Percentiles rank a stretch among this genome's conserved stretches.
Evolutionary conservation across 1,284 basidiomycete genomes (phyloP).

Genomic region (Fomitiporia mediterranea): DNA sequence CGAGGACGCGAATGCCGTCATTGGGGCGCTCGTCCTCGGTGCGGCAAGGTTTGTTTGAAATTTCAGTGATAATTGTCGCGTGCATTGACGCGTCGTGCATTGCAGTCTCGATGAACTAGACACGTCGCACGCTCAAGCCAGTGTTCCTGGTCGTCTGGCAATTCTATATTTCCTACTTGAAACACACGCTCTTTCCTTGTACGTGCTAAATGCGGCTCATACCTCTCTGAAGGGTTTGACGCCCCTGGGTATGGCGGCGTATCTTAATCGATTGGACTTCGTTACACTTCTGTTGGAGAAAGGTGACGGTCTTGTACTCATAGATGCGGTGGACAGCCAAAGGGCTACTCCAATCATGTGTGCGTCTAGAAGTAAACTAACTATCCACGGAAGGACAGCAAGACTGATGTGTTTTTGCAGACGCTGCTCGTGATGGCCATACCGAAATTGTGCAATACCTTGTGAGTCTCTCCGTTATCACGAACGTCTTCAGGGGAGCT

Average conservation of each 20-base stretch:
- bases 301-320: conserved; percentile 54
- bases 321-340: conserved; percentile 65
- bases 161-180: conserved; percentile 49
- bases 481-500: conserved; percentile 12
- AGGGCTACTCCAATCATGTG: conserved; percentile 77
- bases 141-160: conserved; percentile 40
- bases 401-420: conserved; percentile 33
- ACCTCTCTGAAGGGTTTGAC: conserved; percentile 62
- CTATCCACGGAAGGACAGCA: background rate
- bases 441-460: conserved; percentile 55
- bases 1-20: conserved; percentile 60
- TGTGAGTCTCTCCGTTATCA: conserved; percentile 37
- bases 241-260: conserved; percentile 69
- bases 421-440: conserved; percentile 67
- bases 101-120: conserved; percentile 60
- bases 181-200: conserved; percentile 54
- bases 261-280: conserved; percentile 56
- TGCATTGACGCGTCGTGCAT: background rate
- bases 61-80: background rate
- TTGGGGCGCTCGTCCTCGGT: conserved; percentile 65
- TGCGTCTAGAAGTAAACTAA: too few species aligned
- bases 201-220: conserved; percentile 65
- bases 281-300: conserved; percentile 56
- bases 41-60: conserved; percentile 46
- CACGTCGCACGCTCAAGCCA: conserved; percentile 56